A percentile compares a stretch with the other conserved stretches of the same genome.
Evolutionary conservation across 306 rosid genomes (phyloP).

Genomic region (Fragaria nilgerrensis): DNA sequence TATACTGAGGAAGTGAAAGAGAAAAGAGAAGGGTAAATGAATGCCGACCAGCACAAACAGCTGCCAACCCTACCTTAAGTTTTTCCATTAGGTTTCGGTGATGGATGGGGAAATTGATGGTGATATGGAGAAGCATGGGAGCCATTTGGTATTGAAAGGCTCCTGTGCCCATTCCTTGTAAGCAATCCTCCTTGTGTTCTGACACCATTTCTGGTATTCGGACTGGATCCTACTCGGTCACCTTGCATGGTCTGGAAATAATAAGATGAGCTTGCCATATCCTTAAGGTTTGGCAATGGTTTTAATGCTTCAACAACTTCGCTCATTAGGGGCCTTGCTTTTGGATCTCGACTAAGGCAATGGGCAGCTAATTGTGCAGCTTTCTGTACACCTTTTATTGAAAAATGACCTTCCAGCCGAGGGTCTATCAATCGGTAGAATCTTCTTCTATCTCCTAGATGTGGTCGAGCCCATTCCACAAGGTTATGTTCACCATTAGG

Average conservation of each 20-base stretch:
- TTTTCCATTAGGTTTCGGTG: constrained; percentile 87
- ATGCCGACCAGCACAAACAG: constrained; percentile 25
- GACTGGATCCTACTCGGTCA: constrained; percentile 69
- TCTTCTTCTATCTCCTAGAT: constrained; percentile 84
- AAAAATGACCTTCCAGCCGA: constrained; percentile 93
- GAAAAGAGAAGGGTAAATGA: constrained; percentile 10
- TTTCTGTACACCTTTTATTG: constrained; percentile 91
- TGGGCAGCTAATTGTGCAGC: constrained; percentile 83
- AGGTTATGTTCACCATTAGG: constrained; percentile 96
- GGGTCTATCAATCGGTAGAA: constrained; percentile 90
- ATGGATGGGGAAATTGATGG: constrained; percentile 69
- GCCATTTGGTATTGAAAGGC: constrained; percentile 73
- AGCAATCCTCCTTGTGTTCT: constrained; percentile 57
- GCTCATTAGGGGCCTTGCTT: constrained; percentile 85
- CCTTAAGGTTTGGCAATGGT: constrained; percentile 89
- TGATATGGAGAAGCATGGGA: constrained; percentile 88
- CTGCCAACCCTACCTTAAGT: constrained; percentile 47
- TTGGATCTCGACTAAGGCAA: constrained; percentile 91
- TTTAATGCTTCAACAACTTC: constrained; percentile 90
- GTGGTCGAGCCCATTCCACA: constrained; percentile 98
- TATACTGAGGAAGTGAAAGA: constrained; percentile 24
- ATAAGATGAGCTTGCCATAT: constrained; percentile 96
- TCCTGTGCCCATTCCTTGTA: constrained; percentile 69
- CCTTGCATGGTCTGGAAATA: constrained; percentile 80
- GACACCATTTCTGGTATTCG: constrained; percentile 53